Conservation (phyloP, 108 stramenopile genomes). For the Parietichytrium sp. region DNA sequence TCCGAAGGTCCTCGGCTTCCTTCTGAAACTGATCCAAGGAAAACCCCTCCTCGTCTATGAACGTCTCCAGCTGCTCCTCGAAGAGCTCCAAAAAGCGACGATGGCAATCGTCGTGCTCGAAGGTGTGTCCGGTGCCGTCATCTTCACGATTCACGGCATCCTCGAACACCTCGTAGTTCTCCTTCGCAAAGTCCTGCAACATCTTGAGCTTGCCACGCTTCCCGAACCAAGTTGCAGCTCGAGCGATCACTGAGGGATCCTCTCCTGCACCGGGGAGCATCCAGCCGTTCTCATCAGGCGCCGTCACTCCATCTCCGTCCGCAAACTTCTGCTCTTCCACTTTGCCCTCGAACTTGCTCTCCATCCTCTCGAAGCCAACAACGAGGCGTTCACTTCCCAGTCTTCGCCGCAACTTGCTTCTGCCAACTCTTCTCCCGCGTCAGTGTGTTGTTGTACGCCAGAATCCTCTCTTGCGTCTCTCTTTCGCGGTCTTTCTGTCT, state of each 20-base stretch:
- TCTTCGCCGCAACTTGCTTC: too few relatives aligned
- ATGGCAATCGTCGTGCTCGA: slow-evolving; percentile 20
- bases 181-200: slow-evolving; percentile 23
- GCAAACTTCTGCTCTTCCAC: too few relatives aligned
- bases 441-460: too few relatives aligned
- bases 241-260: slow-evolving; percentile 3
- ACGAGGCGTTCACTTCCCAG: too few relatives aligned
- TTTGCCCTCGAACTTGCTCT: too few relatives aligned
- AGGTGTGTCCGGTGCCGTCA: not conserved
- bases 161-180: slow-evolving; percentile 23
- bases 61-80: slow-evolving; percentile 34
- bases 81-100: slow-evolving; percentile 11
- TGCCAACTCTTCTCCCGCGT: too few relatives aligned
- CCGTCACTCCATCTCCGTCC: too few relatives aligned
- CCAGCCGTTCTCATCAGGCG: slow-evolving; percentile 14
- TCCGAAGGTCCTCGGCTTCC: slow-evolving; percentile 17
- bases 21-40: slow-evolving; percentile 9
- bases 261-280: slow-evolving; percentile 25
- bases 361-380: too few relatives aligned
- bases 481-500: too few relatives aligned
- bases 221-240: slow-evolving; percentile 33
- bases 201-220: slow-evolving; percentile 27
- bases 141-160: not conserved
- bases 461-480: too few relatives aligned
- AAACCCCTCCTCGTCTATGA: slow-evolving; percentile 26